Conservation (phyloP, 2,329 filamentous ascomycete species). For the Colletotrichum coccodes region DNA sequence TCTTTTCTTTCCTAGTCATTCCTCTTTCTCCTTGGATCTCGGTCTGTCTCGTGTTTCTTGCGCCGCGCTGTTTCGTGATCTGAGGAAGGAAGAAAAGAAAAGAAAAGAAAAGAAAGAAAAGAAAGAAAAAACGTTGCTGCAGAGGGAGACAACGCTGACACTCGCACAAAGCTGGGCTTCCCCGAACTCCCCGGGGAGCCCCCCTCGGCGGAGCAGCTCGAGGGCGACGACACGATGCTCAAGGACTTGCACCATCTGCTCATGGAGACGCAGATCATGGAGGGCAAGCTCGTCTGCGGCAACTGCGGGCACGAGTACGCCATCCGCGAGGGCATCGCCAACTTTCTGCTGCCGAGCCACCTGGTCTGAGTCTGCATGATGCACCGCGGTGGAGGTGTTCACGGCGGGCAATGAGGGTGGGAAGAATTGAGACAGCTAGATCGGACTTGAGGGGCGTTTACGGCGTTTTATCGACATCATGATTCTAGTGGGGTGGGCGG, state of each 20-base stretch:
- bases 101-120: background rate
- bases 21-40: background rate
- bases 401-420: background rate
- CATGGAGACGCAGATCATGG: constrained; percentile 88
- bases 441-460: constrained; percentile 15
- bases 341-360: constrained; percentile 94
- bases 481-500: constrained; percentile 11
- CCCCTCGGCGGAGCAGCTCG: constrained; percentile 70
- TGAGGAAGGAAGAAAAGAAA: background rate
- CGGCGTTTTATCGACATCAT: constrained; percentile 22
- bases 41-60: background rate
- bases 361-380: constrained; percentile 68
- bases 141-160: too few relatives aligned
- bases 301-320: constrained; percentile 94
- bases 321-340: constrained; percentile 95
- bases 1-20: background rate
- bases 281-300: constrained; percentile 90
- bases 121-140: background rate
- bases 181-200: constrained; percentile 74
- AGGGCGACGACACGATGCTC: constrained; percentile 75
- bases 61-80: background rate
- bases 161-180: constrained; percentile 76
- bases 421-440: background rate
- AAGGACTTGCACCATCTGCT: constrained; percentile 84
- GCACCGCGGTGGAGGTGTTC: too few relatives aligned